A percentile compares a stretch with the other conserved stretches of the same genome.
Evolutionary conservation across 2,329 filamentous ascomycete species (phyloP).

Genomic region (Nemania sp.): DNA sequence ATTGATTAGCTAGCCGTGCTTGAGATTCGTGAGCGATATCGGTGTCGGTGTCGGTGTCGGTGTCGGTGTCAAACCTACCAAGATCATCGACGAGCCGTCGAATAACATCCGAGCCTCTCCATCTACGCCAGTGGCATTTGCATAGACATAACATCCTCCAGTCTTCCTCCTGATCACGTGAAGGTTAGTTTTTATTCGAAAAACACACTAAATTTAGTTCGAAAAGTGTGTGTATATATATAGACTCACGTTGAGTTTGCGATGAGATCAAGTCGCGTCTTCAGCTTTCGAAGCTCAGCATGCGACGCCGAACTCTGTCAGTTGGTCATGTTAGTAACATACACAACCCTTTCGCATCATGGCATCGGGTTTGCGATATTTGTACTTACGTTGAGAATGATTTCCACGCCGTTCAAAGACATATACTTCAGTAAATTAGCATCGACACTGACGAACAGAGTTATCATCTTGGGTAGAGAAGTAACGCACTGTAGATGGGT

Average conservation of each 20-base stretch:
- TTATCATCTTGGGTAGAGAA: not conserved
- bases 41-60: no score
- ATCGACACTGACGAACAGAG: not conserved
- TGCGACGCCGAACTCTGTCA: constrained; percentile 19
- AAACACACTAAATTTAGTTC: not conserved
- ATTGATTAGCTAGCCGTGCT: not conserved
- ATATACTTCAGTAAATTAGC: not conserved
- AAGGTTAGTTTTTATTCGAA: not conserved
- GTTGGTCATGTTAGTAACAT: not conserved
- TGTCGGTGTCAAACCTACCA: not conserved
- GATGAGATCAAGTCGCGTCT: constrained; percentile 22
- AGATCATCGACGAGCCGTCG: constrained; percentile 23
- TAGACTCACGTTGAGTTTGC: constrained; percentile 21
- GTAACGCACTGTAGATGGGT: constrained; percentile 17
- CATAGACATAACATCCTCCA: constrained; percentile 23
- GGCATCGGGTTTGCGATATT: not conserved
- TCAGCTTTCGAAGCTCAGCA: constrained; percentile 23
- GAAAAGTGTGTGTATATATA: no score
- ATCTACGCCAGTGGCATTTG: constrained; percentile 20
- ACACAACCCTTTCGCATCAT: not conserved
- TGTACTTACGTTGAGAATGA: constrained; percentile 16
- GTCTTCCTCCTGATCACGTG: constrained; percentile 11
- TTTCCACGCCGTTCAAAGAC: constrained; percentile 14
- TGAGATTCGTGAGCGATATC: not conserved
- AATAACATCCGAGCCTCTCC: constrained; percentile 23